These are phyloP conservation scores for Colletotrichum lentis DNA, from an alignment of 2,329 filamentous ascomycete species.

Conservation along the genomic window DNA sequence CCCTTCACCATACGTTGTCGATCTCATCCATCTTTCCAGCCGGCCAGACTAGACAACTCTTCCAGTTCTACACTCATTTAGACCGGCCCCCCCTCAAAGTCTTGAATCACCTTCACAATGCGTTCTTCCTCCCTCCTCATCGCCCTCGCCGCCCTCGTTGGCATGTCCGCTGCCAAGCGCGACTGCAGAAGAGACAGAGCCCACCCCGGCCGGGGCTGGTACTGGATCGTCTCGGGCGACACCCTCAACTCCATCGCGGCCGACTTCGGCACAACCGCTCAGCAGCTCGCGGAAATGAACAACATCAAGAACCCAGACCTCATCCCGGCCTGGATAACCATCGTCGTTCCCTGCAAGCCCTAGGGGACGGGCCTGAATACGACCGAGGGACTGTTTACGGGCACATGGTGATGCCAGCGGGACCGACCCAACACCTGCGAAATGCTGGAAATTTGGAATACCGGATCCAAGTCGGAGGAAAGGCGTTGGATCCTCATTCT, in stretches of 20 bases:
- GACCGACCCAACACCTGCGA: not conserved
- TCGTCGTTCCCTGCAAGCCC: slow-evolving; percentile 1
- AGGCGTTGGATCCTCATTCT: not conserved
- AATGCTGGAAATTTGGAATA: not conserved
- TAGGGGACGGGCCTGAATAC: not conserved
- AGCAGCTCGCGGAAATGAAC: not conserved
- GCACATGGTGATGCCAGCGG: not conserved
- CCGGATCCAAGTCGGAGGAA: not conserved
- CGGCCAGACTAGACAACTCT: not conserved
- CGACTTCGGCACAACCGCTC: not conserved
- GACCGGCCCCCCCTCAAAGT: too few species aligned
- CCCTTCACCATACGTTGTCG: not conserved
- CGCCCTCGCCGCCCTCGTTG: not conserved
- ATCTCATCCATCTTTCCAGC: not conserved
- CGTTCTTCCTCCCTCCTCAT: not conserved
- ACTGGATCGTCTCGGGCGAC: slow-evolving; percentile 9
- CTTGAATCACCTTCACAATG: not conserved
- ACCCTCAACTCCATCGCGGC: not conserved
- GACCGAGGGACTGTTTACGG: not conserved
- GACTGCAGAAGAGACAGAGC: not conserved
- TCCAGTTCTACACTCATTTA: too few species aligned
- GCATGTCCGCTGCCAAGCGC: slow-evolving; percentile 5
- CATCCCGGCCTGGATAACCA: not conserved
- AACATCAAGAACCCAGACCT: not conserved
- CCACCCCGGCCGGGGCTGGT: slow-evolving; percentile 13